Base-by-base conservation (phyloP, 1,284 basidiomycete species). In the Stygiomarasmius scandens region DNA sequence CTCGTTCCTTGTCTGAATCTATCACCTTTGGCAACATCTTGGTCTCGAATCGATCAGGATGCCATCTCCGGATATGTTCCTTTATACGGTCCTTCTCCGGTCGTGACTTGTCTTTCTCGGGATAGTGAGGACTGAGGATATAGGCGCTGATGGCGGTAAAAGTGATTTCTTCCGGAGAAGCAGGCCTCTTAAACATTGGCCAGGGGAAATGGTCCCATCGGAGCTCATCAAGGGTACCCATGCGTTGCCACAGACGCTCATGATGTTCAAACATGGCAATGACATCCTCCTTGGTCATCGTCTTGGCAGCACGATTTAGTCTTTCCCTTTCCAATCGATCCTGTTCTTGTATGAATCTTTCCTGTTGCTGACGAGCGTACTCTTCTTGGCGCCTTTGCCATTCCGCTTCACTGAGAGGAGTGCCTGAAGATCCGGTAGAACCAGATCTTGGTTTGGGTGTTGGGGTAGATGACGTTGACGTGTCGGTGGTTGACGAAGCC, bases 151-250 rank as follows among this genome's bases (percentile, higher is more conserved):
- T 80, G 10, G 76, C 77, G 20, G 72, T 66, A 16, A 76, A 71
- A 1, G 82, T 86, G 61, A 91, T 74, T 3, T 87, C 86, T 41
- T 87, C 86, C 9, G 83, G 78, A 27, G 66, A 68, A 23, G 69
- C 74, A 2, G 86, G 84, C 44, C 73, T 73, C 67, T 76, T 82
- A 65, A 89, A 74, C 71, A 83, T 75, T 1, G 89, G 89, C 89
- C 89, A 91, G 22, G 89, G 89, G 63, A 91, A 83, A 61, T 78
- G 77, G 36, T 78, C 73, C 86, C 86, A 89, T 22, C 67, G 71
- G 41, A 80, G 67, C 58, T 74, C 70, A 25, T 65, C 63, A 50
- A 68, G 63, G 3, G 70, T 63, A 62, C 75, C 48, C 24, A 87
- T 70, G 59, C 74, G 74, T 36, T 71, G 68, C 87, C 87, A 89